These are phyloP conservation scores for Chlamydomonas sp. DNA, from an alignment of 139 green algal genomes.

Conservation along the genomic window DNA sequence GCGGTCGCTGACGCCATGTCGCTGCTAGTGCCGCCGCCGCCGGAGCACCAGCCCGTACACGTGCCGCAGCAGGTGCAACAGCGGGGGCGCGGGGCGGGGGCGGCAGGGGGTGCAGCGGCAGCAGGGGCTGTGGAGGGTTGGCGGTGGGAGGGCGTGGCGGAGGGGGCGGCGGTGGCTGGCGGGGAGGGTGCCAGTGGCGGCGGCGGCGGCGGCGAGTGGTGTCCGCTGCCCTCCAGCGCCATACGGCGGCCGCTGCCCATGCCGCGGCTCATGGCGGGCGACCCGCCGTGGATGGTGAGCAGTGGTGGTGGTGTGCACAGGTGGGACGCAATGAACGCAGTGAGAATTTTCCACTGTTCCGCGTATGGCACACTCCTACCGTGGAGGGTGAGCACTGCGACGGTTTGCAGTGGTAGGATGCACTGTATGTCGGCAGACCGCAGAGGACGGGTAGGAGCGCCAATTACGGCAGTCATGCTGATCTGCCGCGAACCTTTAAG, in stretches of 20 bases:
- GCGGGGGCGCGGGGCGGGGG: no score
- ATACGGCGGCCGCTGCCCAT: constrained; percentile 7
- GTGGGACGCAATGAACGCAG: no score
- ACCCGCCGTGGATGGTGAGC: constrained; percentile 23
- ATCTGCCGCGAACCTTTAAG: no score
- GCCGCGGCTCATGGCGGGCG: not conserved
- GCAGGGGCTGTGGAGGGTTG: not conserved
- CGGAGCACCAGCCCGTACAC: not conserved
- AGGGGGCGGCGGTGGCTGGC: not conserved
- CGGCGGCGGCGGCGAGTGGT: not conserved
- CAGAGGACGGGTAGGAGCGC: no score
- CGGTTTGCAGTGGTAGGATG: no score
- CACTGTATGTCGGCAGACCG: no score
- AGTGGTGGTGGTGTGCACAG: not conserved
- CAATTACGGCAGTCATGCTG: no score
- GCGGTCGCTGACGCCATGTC: not conserved
- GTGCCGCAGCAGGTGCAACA: not conserved
- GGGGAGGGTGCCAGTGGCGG: not conserved
- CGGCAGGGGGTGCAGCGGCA: not conserved
- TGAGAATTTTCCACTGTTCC: no score
- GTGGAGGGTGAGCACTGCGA: no score
- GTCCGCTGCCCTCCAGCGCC: not conserved
- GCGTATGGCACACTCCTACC: no score
- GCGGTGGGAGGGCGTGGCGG: not conserved
- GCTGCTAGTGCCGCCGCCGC: constrained; percentile 7